phyloP scores from a whole-genome alignment of 2,329 filamentous ascomycete genomes.

The Microdochium bolleyi region DNA sequence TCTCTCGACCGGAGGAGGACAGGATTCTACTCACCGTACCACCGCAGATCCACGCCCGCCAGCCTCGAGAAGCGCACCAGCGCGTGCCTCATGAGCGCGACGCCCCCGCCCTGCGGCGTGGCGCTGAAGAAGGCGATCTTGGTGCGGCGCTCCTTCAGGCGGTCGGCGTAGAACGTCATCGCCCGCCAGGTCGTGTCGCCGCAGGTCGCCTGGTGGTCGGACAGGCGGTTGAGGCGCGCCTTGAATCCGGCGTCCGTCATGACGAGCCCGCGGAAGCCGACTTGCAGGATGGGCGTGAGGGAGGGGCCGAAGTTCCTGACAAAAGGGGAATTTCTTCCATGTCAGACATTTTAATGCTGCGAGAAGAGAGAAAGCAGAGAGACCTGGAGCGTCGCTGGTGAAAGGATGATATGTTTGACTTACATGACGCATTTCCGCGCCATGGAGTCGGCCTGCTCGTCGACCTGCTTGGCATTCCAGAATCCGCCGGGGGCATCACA shows the following conservation, averaged over 20 bases:
- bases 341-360: neutral
- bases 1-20: too few relatives aligned
- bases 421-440: constrained; percentile 70
- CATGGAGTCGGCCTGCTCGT: constrained; percentile 78
- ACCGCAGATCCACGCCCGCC: constrained; percentile 61
- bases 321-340: neutral
- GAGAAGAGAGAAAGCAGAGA: too few relatives aligned
- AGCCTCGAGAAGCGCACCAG: constrained; percentile 62
- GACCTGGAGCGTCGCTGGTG: constrained; percentile 3
- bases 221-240: constrained; percentile 47
- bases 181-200: constrained; percentile 55
- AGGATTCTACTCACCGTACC: constrained; percentile 53
- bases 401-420: constrained; percentile 16
- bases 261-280: constrained; percentile 61
- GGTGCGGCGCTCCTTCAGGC: constrained; percentile 54
- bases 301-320: constrained; percentile 65
- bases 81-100: constrained; percentile 75
- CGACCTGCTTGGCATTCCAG: constrained; percentile 53
- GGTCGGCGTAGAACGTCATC: constrained; percentile 53
- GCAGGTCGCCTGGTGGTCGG: constrained; percentile 55
- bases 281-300: constrained; percentile 58
- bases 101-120: constrained; percentile 75
- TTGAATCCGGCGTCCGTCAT: constrained; percentile 62
- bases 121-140: constrained; percentile 74
- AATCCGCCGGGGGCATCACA: constrained; percentile 30